A percentile compares a stretch with the other conserved stretches of the same genome.
These are phyloP conservation scores for Coemansia sp. DNA, from an alignment of 192 early-diverging fungal genomes.

Conservation along the genomic window DNA sequence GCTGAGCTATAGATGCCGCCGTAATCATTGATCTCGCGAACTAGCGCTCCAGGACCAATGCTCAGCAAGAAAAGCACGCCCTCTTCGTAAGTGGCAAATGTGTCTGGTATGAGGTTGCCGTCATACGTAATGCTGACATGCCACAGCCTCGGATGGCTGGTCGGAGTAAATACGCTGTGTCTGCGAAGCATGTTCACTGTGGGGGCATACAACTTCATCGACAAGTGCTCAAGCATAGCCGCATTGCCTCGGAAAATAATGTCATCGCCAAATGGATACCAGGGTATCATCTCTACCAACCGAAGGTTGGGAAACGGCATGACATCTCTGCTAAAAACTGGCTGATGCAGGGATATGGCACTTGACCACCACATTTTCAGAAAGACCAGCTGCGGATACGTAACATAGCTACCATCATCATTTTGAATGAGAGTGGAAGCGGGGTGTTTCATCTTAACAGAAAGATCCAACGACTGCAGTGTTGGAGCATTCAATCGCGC, in stretches of 20 bases:
- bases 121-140: too few species aligned
- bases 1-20: too few species aligned
- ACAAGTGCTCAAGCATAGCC: not conserved
- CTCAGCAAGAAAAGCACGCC: too few species aligned
- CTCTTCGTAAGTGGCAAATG: too few species aligned
- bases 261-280: conserved; percentile 8
- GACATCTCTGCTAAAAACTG: not conserved
- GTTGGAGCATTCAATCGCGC: not conserved
- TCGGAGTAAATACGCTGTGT: not conserved
- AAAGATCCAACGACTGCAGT: not conserved
- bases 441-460: too few species aligned
- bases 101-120: too few species aligned
- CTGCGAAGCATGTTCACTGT: not conserved
- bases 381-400: not conserved
- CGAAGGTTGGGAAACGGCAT: conserved; percentile 2
- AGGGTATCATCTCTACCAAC: too few species aligned
- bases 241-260: not conserved
- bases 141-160: too few species aligned
- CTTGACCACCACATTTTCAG: not conserved
- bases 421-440: too few species aligned
- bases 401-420: not conserved
- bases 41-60: too few species aligned
- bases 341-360: too few species aligned
- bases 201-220: not conserved
- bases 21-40: too few species aligned